Conservation (phyloP, 208 protist species). For the Leishmania aethiopica region DNA sequence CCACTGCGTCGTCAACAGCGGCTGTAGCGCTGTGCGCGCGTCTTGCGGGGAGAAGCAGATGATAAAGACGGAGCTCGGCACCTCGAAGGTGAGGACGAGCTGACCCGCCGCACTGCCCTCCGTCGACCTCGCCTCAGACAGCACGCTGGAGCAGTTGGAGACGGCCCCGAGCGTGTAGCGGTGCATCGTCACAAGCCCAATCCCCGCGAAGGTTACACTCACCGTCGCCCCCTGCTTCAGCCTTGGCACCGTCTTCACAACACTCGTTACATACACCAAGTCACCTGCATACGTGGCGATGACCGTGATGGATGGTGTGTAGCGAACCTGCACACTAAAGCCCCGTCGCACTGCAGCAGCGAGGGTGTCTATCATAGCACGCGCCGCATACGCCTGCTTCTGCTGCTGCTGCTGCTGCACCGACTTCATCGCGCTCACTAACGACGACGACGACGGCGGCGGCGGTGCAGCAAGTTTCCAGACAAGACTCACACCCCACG, state of each 20-base stretch:
- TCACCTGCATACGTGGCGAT: slow-evolving; percentile 38
- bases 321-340: slow-evolving; percentile 46
- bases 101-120: slow-evolving; percentile 16
- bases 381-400: background rate
- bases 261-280: slow-evolving; percentile 54
- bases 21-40: slow-evolving; percentile 33
- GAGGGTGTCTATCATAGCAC: background rate
- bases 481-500: slow-evolving; percentile 29
- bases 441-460: slow-evolving; percentile 1
- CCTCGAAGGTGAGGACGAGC: slow-evolving; percentile 46
- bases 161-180: slow-evolving; percentile 55
- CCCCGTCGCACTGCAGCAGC: slow-evolving; percentile 7
- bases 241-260: slow-evolving; percentile 24
- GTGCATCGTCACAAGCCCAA: slow-evolving; percentile 64
- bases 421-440: background rate
- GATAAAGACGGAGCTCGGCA: slow-evolving; percentile 37
- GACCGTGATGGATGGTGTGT: slow-evolving; percentile 16
- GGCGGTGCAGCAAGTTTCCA: slow-evolving; percentile 40
- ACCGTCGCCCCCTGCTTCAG: slow-evolving; percentile 21
- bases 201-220: slow-evolving; percentile 42
- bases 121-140: slow-evolving; percentile 26
- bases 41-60: slow-evolving; percentile 79
- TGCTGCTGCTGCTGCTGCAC: background rate
- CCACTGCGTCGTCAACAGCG: slow-evolving; percentile 37
- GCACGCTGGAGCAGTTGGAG: slow-evolving; percentile 29